Evolutionary conservation across 2,329 filamentous ascomycete genomes (phyloP).

Genomic region (Colletotrichum lentis): DNA sequence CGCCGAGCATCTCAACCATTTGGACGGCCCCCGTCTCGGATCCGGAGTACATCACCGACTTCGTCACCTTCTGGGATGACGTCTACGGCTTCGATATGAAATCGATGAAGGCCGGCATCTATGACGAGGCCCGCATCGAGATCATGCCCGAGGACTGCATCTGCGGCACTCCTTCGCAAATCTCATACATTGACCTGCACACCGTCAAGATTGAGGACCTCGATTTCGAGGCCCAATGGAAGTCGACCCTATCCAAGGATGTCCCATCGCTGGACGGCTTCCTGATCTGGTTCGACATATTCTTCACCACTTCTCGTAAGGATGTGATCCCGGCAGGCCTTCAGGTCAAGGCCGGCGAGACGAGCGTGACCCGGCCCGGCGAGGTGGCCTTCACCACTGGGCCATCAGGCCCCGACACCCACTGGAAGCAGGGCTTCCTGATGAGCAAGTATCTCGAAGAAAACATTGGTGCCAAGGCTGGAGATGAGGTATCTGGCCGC

Average conservation of each 20-base stretch:
- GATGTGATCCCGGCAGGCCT: slow-evolving; percentile 57
- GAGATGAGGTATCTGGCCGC: slow-evolving; percentile 69
- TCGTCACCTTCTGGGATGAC: slow-evolving; percentile 85
- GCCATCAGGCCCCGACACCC: slow-evolving; percentile 77
- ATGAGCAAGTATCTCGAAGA: slow-evolving; percentile 69
- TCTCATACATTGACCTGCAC: slow-evolving; percentile 81
- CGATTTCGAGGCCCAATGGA: slow-evolving; percentile 75
- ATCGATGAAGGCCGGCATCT: slow-evolving; percentile 84
- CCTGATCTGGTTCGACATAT: slow-evolving; percentile 92
- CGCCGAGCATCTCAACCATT: slow-evolving; percentile 85
- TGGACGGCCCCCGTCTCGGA: slow-evolving; percentile 84
- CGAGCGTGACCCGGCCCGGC: slow-evolving; percentile 64
- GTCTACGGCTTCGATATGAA: slow-evolving; percentile 96
- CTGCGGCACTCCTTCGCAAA: slow-evolving; percentile 68
- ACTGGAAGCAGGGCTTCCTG: slow-evolving; percentile 88
- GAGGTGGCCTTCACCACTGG: slow-evolving; percentile 89
- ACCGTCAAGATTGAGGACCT: slow-evolving; percentile 76
- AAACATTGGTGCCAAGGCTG: slow-evolving; percentile 57
- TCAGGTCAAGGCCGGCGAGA: slow-evolving; percentile 67
- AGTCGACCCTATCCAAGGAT: slow-evolving; percentile 66
- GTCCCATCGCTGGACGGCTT: slow-evolving; percentile 83
- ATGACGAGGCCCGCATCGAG: slow-evolving; percentile 82
- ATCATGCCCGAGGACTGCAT: slow-evolving; percentile 70
- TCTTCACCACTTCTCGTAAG: slow-evolving; percentile 75
- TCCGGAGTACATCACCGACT: slow-evolving; percentile 77